Evolutionary conservation across 2,329 filamentous ascomycete genomes (phyloP).

Genomic region (Diatrype stigma): DNA sequence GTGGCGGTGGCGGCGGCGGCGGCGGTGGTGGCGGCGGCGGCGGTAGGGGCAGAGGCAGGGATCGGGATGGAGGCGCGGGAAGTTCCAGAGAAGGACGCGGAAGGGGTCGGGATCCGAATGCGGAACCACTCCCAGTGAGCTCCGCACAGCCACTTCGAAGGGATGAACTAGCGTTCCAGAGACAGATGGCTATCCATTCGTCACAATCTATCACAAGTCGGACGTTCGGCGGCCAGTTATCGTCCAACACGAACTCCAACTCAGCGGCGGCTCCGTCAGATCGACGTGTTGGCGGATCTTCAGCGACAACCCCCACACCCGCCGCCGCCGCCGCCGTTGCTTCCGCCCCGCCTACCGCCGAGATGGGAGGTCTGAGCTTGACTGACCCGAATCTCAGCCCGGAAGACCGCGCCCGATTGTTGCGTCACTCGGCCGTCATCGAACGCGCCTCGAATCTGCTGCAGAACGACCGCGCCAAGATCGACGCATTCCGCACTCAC

Average conservation of each 20-base stretch:
- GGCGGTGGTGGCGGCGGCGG: constrained; percentile 39
- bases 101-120: constrained; percentile 76
- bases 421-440: constrained; percentile 79
- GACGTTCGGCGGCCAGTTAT: constrained; percentile 81
- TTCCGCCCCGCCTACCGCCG: constrained; percentile 15
- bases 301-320: constrained; percentile 7
- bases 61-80: constrained; percentile 39
- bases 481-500: constrained; percentile 71
- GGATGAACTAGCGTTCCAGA: constrained; percentile 86
- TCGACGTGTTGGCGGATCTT: constrained; percentile 8
- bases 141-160: constrained; percentile 76
- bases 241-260: constrained; percentile 42
- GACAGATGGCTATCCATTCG: constrained; percentile 86
- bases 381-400: constrained; percentile 55
- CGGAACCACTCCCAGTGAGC: constrained; percentile 70
- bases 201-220: constrained; percentile 75
- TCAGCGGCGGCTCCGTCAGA: constrained; percentile 40
- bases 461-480: constrained; percentile 69
- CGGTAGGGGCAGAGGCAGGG: constrained; percentile 36
- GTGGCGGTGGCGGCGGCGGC: constrained; percentile 38
- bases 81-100: constrained; percentile 18
- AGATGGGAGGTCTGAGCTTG: constrained; percentile 50
- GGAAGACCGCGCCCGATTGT: constrained; percentile 74
- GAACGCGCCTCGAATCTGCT: constrained; percentile 81
- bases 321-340: constrained; percentile 20